phyloP scores from a whole-genome alignment of 495 filamentous ascomycete genomes.

The Hyaloscypha hepaticicola region DNA sequence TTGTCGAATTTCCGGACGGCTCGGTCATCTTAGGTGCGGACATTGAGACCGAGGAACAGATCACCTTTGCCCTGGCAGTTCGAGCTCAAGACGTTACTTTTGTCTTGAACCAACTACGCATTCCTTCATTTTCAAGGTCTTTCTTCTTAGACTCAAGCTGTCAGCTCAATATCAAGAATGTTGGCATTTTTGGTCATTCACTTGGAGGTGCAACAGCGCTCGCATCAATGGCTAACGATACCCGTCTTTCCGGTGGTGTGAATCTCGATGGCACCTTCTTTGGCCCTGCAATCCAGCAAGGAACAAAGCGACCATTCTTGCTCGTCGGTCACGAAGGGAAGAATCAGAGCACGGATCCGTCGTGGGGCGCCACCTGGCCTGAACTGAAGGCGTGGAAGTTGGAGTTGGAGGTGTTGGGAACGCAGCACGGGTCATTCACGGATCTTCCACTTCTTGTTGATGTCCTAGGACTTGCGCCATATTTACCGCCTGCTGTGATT shows the following conservation, averaged over 20 bases:
- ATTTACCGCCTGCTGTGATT: no score
- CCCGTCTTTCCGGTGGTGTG: neutral
- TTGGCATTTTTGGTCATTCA: neutral
- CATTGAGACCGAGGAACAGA: neutral
- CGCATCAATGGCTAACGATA: neutral
- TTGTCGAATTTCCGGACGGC: neutral
- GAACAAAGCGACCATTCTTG: neutral
- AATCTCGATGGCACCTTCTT: neutral
- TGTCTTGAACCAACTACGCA: neutral
- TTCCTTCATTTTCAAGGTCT: neutral
- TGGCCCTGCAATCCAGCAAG: neutral
- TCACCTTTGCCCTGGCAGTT: neutral
- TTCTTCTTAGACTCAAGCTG: neutral
- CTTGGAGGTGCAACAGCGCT: neutral
- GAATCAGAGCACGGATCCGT: slow-evolving; percentile 6
- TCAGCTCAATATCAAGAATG: neutral
- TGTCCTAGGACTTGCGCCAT: no score
- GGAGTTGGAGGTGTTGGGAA: slow-evolving; percentile 25
- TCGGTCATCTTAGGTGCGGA: neutral
- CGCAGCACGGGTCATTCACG: slow-evolving; percentile 33
- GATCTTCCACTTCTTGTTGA: slow-evolving; percentile 33
- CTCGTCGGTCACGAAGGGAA: neutral
- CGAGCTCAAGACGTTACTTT: neutral
- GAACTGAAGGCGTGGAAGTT: slow-evolving; percentile 28
- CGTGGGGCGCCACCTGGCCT: slow-evolving; percentile 25